Base-by-base conservation (phyloP, 2,329 filamentous ascomycete genomes). In the Penicillium janthinellum region DNA sequence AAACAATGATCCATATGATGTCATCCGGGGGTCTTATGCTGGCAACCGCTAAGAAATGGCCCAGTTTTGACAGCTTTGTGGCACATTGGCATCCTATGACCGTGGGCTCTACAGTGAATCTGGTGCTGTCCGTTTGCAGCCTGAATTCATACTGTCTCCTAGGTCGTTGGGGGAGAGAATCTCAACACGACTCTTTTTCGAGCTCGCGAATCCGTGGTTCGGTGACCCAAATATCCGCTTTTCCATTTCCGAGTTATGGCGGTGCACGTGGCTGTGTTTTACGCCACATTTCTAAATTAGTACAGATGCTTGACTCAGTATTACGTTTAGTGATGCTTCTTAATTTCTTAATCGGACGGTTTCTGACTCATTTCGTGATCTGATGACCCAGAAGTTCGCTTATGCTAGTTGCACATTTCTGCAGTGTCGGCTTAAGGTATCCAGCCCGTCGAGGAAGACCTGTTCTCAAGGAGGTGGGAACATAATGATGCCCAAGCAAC, bases 1-100 rank as follows among this genome's bases (percentile, higher is more conserved):
- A 17, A 11, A 17, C 38, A 37, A 45, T 2, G 39, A 34, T 49
- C 53, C 53, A 59, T 53, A 59, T 59, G 58, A 59, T 56, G 58
- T 59, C 52, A 59, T 59, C 38, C n/a, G 17, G 2, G 17, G n/a
- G 12, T n/a, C 5, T 22, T 25, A 2, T 1, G 41, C 14, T n/a
- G 47, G 47, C 8, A 4, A 17, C 8, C 35, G 17, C 12, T 12
- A 28, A 3, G 49, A 34, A 52, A 14, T 39, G 37, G n/a, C 17
- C 49, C n/a, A 38, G 20, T 28, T 52, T 39, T 15, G 20, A 39
- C 35, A 52, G 17, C 49, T 39, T 37, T 1, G 14, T 17, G 1
- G 25, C 14, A 14, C 34, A 38, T 22, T 28, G 6, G 6, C 14
- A 17, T 28, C 14, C n/a, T 15, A 25, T 11, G 31, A 11, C 31